Evolutionary conservation across 345 rosid species (phyloP).

Genomic region (Moricandia arvensis): DNA sequence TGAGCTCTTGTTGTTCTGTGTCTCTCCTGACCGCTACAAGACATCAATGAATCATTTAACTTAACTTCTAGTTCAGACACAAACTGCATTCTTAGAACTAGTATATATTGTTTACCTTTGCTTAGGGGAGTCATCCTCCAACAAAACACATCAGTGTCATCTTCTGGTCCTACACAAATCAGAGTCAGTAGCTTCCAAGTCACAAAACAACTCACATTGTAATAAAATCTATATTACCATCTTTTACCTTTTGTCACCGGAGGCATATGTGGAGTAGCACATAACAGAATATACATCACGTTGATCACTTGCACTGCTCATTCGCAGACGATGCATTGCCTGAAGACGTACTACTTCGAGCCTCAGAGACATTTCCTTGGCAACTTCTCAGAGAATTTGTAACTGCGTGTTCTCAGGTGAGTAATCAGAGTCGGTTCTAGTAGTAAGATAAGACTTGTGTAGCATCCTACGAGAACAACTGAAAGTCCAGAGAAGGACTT

Average conservation of each 20-base stretch:
- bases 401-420: slow-evolving; percentile 38
- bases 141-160: slow-evolving; percentile 49
- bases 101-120: slow-evolving; percentile 46
- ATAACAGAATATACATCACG: slow-evolving; percentile 14
- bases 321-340: slow-evolving; percentile 30
- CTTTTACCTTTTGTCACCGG: slow-evolving; percentile 13
- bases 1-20: slow-evolving; percentile 41
- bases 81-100: neutral
- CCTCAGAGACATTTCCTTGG: slow-evolving; percentile 79
- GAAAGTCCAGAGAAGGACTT: slow-evolving; percentile 63
- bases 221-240: neutral
- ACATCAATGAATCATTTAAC: slow-evolving; percentile 9
- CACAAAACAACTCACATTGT: neutral
- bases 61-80: neutral
- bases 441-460: slow-evolving; percentile 46
- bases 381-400: slow-evolving; percentile 60
- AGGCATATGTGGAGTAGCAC: slow-evolving; percentile 17
- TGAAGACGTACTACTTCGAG: slow-evolving; percentile 41
- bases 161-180: slow-evolving; percentile 49
- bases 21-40: slow-evolving; percentile 54
- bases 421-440: slow-evolving; percentile 46
- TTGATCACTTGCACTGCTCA: slow-evolving; percentile 37
- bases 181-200: slow-evolving; percentile 12
- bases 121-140: slow-evolving; percentile 67
- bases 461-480: slow-evolving; percentile 69